Evolutionary conservation across 2,329 filamentous ascomycete genomes (phyloP).

Genomic region (Davidsoniella neocaledoniae): DNA sequence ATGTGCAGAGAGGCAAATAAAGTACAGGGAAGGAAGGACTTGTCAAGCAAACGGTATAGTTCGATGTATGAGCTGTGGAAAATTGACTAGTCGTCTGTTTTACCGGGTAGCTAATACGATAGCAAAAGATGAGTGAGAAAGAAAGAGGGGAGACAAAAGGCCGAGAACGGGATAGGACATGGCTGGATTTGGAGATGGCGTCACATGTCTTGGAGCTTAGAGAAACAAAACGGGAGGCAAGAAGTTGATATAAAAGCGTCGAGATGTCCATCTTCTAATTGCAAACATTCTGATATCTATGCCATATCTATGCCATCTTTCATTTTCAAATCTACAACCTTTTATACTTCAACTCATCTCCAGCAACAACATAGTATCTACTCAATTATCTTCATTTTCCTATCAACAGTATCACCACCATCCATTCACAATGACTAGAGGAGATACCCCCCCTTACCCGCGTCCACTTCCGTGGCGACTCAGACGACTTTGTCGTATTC

Average conservation of each 20-base stretch:
- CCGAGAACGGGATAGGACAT: neutral
- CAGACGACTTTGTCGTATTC: slow-evolving; percentile 43
- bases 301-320: too few species aligned
- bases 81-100: too few species aligned
- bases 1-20: neutral
- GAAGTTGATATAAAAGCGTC: neutral
- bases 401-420: neutral
- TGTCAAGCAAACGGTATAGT: too few species aligned
- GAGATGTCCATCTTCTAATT: too few species aligned
- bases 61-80: too few species aligned
- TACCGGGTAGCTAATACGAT: too few species aligned
- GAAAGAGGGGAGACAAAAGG: neutral
- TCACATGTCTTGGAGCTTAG: too few species aligned
- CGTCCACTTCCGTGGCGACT: slow-evolving; percentile 66
- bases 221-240: neutral
- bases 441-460: slow-evolving; percentile 54
- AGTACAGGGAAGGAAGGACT: neutral
- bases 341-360: neutral
- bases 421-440: slow-evolving; percentile 45
- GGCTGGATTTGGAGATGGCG: slow-evolving; percentile 5
- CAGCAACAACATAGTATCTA: neutral
- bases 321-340: neutral
- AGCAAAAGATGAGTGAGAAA: too few species aligned
- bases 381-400: neutral
- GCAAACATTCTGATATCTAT: too few species aligned